A percentile compares a stretch with the other conserved stretches of the same genome.
Evolutionary conservation across 768 basidiomycete species (phyloP).

Genomic region (Macrolepiota dolichaula): DNA sequence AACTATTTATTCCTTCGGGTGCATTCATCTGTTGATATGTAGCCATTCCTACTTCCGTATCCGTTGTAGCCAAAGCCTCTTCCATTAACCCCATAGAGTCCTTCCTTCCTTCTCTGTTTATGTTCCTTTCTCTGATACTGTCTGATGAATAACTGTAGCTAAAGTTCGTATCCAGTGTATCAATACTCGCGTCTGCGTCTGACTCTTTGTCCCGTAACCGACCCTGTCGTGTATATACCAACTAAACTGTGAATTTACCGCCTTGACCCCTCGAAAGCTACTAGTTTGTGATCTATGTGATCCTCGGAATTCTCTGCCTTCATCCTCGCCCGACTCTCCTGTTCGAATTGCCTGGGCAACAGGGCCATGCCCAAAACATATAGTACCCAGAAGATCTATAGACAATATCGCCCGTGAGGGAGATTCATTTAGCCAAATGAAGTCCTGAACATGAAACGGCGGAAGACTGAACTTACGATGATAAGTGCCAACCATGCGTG

Average conservation of each 20-base stretch:
- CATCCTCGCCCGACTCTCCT: slow-evolving; percentile 28
- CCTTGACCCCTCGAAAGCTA: not conserved
- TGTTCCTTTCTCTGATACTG: not conserved
- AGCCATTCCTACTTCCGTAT: slow-evolving; percentile 6
- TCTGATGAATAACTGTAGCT: slow-evolving; percentile 9
- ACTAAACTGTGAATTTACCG: not conserved
- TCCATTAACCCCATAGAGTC: not conserved
- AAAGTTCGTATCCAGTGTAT: slow-evolving; percentile 12
- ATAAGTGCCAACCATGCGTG: slow-evolving; percentile 45
- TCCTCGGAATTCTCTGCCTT: slow-evolving; percentile 15
- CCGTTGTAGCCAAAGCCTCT: slow-evolving; percentile 7
- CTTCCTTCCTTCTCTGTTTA: not conserved
- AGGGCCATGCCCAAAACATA: slow-evolving; percentile 39
- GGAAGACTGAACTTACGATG: slow-evolving; percentile 26
- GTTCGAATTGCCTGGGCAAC: slow-evolving; percentile 42
- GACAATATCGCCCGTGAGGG: slow-evolving; percentile 6
- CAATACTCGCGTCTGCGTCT: slow-evolving; percentile 2
- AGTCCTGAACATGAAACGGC: not conserved
- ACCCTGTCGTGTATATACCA: slow-evolving; percentile 6
- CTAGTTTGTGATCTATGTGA: slow-evolving; percentile 1
- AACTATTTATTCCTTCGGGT: slow-evolving; percentile 7
- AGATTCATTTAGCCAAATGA: slow-evolving; percentile 2
- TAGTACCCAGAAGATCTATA: slow-evolving; percentile 45
- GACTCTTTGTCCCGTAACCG: not conserved
- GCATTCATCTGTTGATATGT: slow-evolving; percentile 8